Evolutionary conservation across 1,139 yeast species (phyloP), one percentile per base, ranked within the genome.

Genomic region (Hyphopichia pseudoburtonii): DNA sequence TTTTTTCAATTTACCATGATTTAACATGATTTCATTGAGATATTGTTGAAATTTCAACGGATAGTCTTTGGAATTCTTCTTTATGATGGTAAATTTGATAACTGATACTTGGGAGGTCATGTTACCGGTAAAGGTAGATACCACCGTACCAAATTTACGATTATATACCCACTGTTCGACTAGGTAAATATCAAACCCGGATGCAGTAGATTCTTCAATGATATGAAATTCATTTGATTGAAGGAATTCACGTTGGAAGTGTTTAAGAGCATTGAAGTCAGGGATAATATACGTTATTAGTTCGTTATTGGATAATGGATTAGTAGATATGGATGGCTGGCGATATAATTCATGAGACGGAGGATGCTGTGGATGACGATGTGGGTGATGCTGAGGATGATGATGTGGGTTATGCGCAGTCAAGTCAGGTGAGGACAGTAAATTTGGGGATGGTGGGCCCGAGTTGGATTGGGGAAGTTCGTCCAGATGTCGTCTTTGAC

Each of bases 141-240:
- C 83, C 6, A 86, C 73, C 0, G 83, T 71, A 25, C 87, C 81
- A 17, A 80, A 66, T 37, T 76, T 73, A 28, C 97, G 67, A 40
- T 81, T 82, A 30, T 84, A 74, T 3, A 86, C 83, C 97, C 98
- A 92, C 59, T 90, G 97, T 55, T 92, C 97, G 10, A 90, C 95
- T 33, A 92, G 69, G 53, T 92, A 92, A 19, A 86, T 76, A 56
- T 92, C 97, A 55, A 85, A 87, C 1, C 97, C 97, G 1, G 66
- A 50, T 5, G 80, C 67, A 14, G 62, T 63, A 1, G 80, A 58
- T 38, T 70, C 74, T 30, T 73, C 76, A 37, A 51, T 53, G 11
- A 64, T 42, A 42, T 64, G 66, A 50, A 66, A 62, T 41, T 74
- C 76, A 24, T 61, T 57, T 15, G 56, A 51, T 3, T 54, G 46